Conservation (phyloP, 495 filamentous ascomycete species). For the Xylaria nigripes region DNA sequence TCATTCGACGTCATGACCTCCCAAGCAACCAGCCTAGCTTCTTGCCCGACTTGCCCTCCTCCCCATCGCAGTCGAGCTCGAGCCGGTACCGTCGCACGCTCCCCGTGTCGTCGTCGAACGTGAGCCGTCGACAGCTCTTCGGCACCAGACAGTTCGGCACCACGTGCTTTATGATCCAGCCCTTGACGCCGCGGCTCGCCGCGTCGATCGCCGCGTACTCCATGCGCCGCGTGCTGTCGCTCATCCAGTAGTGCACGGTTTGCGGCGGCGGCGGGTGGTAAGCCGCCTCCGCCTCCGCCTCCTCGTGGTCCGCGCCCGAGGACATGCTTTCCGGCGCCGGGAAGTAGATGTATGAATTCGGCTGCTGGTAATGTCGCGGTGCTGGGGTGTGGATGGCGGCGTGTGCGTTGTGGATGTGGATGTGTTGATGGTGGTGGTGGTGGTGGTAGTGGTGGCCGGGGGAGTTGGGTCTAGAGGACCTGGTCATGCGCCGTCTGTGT, state of each 20-base stretch:
- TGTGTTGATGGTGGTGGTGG: constrained; percentile 24
- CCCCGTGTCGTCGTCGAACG: constrained; percentile 45
- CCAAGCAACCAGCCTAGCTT: constrained; percentile 6
- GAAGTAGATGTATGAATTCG: constrained; percentile 40
- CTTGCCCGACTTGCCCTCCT: not conserved
- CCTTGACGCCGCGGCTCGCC: constrained; percentile 42
- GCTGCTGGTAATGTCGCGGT: constrained; percentile 23
- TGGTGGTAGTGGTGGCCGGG: too few species aligned
- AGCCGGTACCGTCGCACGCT: constrained; percentile 49
- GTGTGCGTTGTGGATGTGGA: too few species aligned
- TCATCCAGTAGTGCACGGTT: constrained; percentile 52
- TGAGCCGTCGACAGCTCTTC: constrained; percentile 31
- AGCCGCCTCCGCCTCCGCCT: constrained; percentile 6
- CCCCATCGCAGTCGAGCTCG: constrained; percentile 30
- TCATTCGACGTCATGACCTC: constrained; percentile 1
- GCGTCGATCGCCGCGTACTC: constrained; percentile 54
- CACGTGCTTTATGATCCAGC: constrained; percentile 45
- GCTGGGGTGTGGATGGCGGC: constrained; percentile 19
- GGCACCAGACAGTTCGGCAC: constrained; percentile 49
- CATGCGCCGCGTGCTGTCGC: constrained; percentile 43
- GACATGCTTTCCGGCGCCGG: constrained; percentile 29
- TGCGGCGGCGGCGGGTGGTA: constrained; percentile 39
- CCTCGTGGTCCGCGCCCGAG: constrained; percentile 1
- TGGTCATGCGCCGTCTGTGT: too few species aligned
- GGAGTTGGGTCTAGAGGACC: too few species aligned